Percentiles rank a stretch among this genome's conserved stretches.
Evolutionary conservation across 345 rosid genomes (phyloP).

Genomic region (Arabidopsis suecica): DNA sequence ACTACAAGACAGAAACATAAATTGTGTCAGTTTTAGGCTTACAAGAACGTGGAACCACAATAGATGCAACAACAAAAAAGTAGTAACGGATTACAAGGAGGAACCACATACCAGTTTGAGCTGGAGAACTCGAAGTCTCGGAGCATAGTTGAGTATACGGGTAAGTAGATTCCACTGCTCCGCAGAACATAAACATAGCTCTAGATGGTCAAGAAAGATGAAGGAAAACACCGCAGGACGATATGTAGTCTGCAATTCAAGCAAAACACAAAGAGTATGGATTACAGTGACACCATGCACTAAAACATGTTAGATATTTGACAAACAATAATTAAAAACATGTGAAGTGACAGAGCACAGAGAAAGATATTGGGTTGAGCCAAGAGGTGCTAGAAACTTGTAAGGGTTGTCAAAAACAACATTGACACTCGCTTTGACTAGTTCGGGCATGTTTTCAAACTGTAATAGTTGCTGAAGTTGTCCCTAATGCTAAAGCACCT

Average conservation of each 20-base stretch:
- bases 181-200: conserved; percentile 25
- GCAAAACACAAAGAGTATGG: conserved; percentile 10
- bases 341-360: conserved; percentile 19
- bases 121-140: conserved; percentile 29
- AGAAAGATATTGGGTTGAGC: conserved; percentile 17
- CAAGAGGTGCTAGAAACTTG: conserved; percentile 21
- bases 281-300: background rate
- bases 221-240: conserved; percentile 11
- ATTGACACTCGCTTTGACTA: conserved; percentile 19
- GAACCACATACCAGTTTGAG: background rate
- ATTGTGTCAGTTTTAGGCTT: background rate
- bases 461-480: conserved; percentile 1
- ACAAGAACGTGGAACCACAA: background rate
- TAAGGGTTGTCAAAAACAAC: conserved; percentile 7
- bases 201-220: conserved; percentile 22
- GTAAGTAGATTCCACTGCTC: conserved; percentile 21
- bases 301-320: background rate
- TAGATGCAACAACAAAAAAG: background rate
- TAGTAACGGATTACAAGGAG: background rate
- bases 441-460: conserved; percentile 17
- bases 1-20: background rate
- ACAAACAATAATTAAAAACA: background rate
- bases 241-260: conserved; percentile 19
- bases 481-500: conserved; percentile 20
- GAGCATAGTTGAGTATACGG: conserved; percentile 2